These are phyloP conservation scores for Pestalotiopsis sp. DNA, from an alignment of 2,329 filamentous ascomycete species.

Conservation along the genomic window DNA sequence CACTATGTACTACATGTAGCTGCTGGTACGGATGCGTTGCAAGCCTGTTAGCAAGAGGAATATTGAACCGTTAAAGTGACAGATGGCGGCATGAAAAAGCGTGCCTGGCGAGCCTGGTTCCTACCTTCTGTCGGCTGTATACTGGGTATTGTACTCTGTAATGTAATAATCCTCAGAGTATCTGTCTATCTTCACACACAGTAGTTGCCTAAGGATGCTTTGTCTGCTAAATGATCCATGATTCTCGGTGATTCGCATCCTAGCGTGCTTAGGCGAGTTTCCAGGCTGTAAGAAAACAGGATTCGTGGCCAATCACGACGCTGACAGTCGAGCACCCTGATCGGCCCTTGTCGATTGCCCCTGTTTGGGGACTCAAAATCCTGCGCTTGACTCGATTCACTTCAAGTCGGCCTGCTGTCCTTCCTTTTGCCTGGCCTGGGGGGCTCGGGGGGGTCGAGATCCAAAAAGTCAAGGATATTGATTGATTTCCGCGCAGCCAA, in stretches of 20 bases:
- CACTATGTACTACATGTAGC: no score
- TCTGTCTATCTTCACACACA: no score
- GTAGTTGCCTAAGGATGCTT: background rate
- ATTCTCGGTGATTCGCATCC: slow-evolving; percentile 7
- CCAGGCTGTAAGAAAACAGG: slow-evolving; percentile 6
- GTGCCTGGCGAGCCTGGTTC: no score
- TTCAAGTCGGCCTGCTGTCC: background rate
- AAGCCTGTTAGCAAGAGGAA: no score
- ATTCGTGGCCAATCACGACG: background rate
- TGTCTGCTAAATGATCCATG: background rate
- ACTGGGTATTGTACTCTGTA: no score
- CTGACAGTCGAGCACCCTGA: background rate
- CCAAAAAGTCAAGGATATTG: background rate
- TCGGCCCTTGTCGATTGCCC: background rate
- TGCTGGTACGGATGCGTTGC: no score
- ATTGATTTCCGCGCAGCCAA: background rate
- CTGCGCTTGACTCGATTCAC: slow-evolving; percentile 6
- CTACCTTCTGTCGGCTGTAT: no score
- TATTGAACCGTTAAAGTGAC: background rate
- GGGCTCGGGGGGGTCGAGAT: background rate
- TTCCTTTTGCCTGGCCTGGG: background rate
- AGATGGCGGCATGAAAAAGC: background rate
- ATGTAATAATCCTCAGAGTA: no score
- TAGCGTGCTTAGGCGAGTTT: slow-evolving; percentile 5
- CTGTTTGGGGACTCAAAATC: background rate